Evolutionary conservation across 2,329 filamentous ascomycete species (phyloP), one percentile per base, ranked within the genome.

Genomic region (Fusarium subtropicale): DNA sequence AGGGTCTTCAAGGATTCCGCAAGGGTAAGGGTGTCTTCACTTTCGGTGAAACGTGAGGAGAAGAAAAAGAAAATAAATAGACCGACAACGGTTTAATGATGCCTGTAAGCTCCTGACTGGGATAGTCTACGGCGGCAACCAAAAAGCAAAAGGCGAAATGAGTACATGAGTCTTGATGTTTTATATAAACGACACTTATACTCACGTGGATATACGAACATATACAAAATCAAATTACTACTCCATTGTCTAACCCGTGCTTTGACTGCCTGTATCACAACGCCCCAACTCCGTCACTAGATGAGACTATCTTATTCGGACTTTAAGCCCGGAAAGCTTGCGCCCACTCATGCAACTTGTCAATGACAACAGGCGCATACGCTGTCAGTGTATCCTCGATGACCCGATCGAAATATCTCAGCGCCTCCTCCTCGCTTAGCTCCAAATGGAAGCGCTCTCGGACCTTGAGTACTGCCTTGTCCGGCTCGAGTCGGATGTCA

Each of bases 391-490:
- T 95, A 77, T 97, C 94, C 73, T 96, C 92, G 76, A 99, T 97
- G 62, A 98, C 86, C 66, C 91, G 88, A 74, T 97, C 94, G 78
- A 98, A 92, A 77, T 95, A 90, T 52, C 92, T 83, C 63, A 97
- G 92, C 2, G 96, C 95, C 76, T 98, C 95, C 76, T 97, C 94
- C 79, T 99, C 96, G 48, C 86, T 92, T 77, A 97, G 87, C 76
- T 97, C 95, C 51, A 99, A 80, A 80, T 97, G 94, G 79, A 99
- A 97, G 38, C 96, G 85, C 81, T 99, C 96, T 77, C 96, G 91
- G 7, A 99, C 95, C 81, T 98, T 99, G 73, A 94, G 83, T 18
- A 98, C 95, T 13, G 93, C 94, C 81, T 97, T 97, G 80, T 97
- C 94, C 13, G 93, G 92, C 81, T 97, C 94, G 24, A 97, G 86